Base-by-base conservation (phyloP, 2,329 filamentous ascomycete species). In the Alternaria alternata region DNA sequence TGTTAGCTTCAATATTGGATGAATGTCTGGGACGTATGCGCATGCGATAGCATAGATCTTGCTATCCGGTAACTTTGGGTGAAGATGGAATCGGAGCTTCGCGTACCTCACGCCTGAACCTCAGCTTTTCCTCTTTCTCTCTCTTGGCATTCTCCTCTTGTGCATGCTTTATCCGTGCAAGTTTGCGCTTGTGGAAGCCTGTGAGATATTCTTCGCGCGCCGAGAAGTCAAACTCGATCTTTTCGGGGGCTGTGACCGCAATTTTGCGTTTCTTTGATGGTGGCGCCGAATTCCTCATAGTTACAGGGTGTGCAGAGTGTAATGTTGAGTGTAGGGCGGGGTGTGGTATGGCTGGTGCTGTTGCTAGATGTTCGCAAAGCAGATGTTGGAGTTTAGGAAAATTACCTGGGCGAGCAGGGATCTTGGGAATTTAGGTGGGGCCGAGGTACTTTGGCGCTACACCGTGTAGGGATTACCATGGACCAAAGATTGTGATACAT, bases 131-230 rank as follows among this genome's bases (percentile, higher is more conserved):
- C 72, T 93, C 87, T 51, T 89, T 88, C 48, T 89, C 93, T 75
- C 86, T 89, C 79, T 92, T 90, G 46, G 87, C 89, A 4, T 92
- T 92, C 69, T 91, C 85, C 68, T 95, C 93, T 74, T 95, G 91
- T 2, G 94, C 94, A 78, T 89, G 84, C 81, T 96, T 96, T 67
- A 89, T 88, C 38, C 95, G 87, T 77, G 93, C 91, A 54, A 91
- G 82, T 79, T 97, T 98, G 79, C 95, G 90, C 85, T 98, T 99
- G 83, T 94, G 94, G 81, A 99, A 99, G 3, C 95, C 95, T 0
- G 93, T 97, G 59, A 99, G 85, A 76, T 92, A 99, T 74, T 98
- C 93, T 66, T 91, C 83, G 66, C 95, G 89, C 46, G 91, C 91
- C 62, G 85, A 84, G 62, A 86, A 81, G 81, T 99, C 93, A 81